Conservation (phyloP, 1,139 yeast species). For the Saccharomyces hybrid region DNA sequence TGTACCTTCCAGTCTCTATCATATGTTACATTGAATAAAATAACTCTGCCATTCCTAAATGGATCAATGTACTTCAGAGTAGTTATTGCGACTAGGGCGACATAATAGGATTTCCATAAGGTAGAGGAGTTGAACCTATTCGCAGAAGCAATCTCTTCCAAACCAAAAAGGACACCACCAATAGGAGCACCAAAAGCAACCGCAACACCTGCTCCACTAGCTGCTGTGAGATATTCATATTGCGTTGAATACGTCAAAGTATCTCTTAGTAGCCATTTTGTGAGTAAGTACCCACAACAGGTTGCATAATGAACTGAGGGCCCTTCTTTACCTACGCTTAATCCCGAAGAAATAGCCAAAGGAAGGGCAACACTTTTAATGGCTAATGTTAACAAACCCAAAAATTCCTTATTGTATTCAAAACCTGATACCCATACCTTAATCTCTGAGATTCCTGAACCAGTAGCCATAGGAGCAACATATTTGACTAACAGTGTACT, state of each 20-base stretch:
- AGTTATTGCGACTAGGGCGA: conserved; percentile 81
- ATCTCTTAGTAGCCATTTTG: conserved; percentile 36
- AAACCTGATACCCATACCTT: conserved; percentile 94
- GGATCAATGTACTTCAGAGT: conserved; percentile 75
- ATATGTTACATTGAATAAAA: conserved; percentile 80
- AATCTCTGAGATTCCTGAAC: conserved; percentile 94
- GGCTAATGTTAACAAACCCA: conserved; percentile 63
- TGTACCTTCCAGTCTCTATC: conserved; percentile 81
- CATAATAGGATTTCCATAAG: conserved; percentile 86
- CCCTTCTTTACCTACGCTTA: conserved; percentile 91
- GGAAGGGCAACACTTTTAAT: conserved; percentile 81
- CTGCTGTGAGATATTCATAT: conserved; percentile 58
- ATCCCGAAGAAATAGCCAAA: conserved; percentile 75
- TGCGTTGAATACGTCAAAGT: conserved; percentile 40
- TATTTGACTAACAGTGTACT: conserved; percentile 64
- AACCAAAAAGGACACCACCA: conserved; percentile 84
- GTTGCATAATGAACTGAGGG: conserved; percentile 86
- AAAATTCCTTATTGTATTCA: conserved; percentile 60
- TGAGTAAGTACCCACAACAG: conserved; percentile 47
- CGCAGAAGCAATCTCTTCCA: conserved; percentile 46
- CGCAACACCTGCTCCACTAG: conserved; percentile 88
- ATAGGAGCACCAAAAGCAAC: conserved; percentile 93
- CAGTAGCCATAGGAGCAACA: conserved; percentile 89
- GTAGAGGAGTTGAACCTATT: conserved; percentile 61
- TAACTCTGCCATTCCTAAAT: conserved; percentile 89